These are phyloP conservation scores for Trichosporon inkin DNA, from an alignment of 1,284 basidiomycete genomes.

Conservation along the genomic window DNA sequence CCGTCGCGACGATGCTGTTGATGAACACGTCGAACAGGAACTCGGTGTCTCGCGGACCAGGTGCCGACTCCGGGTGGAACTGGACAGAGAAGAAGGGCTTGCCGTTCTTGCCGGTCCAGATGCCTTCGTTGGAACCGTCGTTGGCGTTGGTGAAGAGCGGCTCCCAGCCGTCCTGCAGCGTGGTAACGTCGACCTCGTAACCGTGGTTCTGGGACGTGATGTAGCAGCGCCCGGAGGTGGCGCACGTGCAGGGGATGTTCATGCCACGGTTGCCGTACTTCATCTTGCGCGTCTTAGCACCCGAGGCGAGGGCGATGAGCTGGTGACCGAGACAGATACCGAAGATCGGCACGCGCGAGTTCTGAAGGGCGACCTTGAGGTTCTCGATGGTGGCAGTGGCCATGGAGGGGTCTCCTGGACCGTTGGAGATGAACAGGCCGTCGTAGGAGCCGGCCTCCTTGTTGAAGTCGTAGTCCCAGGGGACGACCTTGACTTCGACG, in stretches of 20 bases:
- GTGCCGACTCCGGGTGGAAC: slow-evolving; percentile 98
- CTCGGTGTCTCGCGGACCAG: slow-evolving; percentile 97
- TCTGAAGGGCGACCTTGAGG: slow-evolving; percentile 68
- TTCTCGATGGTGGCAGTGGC: slow-evolving; percentile 69
- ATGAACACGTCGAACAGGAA: slow-evolving; percentile 99
- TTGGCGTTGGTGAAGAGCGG: slow-evolving; percentile 96
- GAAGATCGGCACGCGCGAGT: slow-evolving; percentile 80
- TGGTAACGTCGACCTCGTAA: slow-evolving; percentile 82
- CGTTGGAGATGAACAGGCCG: slow-evolving; percentile 95
- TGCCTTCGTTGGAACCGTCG: slow-evolving; percentile 95
- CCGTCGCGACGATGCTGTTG: slow-evolving; percentile 74
- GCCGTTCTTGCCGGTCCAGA: slow-evolving; percentile 75
- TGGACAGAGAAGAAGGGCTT: slow-evolving; percentile 97
- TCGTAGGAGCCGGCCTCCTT: slow-evolving; percentile 76
- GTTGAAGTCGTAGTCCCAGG: slow-evolving; percentile 92
- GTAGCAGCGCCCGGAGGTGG: slow-evolving; percentile 91
- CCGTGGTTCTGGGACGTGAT: slow-evolving; percentile 99
- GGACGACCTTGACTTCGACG: slow-evolving; percentile 93
- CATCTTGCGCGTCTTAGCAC: slow-evolving; percentile 94
- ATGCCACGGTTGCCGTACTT: slow-evolving; percentile 99
- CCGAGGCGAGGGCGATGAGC: slow-evolving; percentile 88
- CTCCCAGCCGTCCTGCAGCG: slow-evolving; percentile 82
- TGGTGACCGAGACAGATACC: slow-evolving; percentile 99
- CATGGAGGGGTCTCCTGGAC: slow-evolving; percentile 93
- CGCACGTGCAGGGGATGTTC: slow-evolving; percentile 96